Evolutionary conservation across 176 grass and related monocot species (phyloP).

Genomic region (Bolboschoenus planiculmis): DNA sequence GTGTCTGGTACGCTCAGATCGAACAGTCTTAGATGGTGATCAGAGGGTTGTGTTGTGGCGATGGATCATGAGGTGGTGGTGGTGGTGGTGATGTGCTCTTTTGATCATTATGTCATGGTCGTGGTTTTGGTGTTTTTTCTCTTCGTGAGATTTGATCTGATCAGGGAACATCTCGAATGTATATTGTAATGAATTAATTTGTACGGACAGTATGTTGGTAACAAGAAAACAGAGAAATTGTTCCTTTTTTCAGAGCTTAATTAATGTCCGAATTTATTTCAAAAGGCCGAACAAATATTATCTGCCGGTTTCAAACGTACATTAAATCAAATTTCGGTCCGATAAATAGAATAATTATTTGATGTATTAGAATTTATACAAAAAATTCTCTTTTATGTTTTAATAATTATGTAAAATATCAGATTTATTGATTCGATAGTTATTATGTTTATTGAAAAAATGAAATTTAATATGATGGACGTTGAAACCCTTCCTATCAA

Average conservation of each 20-base stretch:
- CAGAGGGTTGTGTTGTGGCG: neutral
- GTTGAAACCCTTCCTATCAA: no score
- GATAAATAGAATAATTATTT: no score
- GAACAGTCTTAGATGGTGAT: constrained; percentile 26
- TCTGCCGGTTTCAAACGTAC: no score
- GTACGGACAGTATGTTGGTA: constrained; percentile 16
- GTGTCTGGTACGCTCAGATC: constrained; percentile 75
- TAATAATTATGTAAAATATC: no score
- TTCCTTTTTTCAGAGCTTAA: neutral
- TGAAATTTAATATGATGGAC: no score
- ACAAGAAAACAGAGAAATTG: constrained; percentile 7
- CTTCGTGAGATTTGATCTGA: constrained; percentile 15
- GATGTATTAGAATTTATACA: no score
- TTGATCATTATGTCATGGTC: neutral
- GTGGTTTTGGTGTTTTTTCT: neutral
- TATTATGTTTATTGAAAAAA: no score
- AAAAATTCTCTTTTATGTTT: no score
- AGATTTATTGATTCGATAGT: no score
- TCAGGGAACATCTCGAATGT: constrained; percentile 18
- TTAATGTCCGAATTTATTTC: neutral
- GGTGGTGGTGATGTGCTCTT: no score
- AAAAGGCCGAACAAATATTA: neutral
- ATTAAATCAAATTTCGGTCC: no score
- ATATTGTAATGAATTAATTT: constrained; percentile 30
- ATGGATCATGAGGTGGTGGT: neutral